Base-by-base conservation (phyloP, 805 yeast genomes). In the Metschnikowia kunwiensis region DNA sequence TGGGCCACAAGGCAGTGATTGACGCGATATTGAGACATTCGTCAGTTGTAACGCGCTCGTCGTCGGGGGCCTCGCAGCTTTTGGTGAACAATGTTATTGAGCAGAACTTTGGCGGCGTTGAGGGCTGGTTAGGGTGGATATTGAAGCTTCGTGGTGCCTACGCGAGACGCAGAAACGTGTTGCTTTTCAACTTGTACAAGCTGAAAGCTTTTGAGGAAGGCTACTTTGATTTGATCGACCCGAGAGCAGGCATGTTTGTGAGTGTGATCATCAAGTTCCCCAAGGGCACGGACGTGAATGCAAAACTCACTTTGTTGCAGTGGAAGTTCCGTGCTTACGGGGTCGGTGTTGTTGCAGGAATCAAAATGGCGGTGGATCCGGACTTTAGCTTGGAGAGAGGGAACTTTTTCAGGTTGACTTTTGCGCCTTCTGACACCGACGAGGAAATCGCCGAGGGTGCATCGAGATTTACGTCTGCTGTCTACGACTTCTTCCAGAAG, bases 101-200 rank as follows among this genome's bases (percentile, higher is more conserved):
- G 14, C 46, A 43, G 20, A 53, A 38, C 14, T 44, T 41, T 27
- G 47, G 45, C 8, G 51, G 51, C n/a, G 42, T 47, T 4, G 48
- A 42, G 30, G 75, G 77, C 2, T 74, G 75, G 74, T 44, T 72
- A 12, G 40, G 55, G 29, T 74, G 77, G 78, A 61, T 71, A 24
- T 62, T 67, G 51, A 66, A 71, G 47, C 63, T 75, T 36, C 70
- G 78, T 29, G 58, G 56, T 6, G 60, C 68, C 5, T 75, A 75
- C 44, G 53, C 69, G 4, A 66, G 60, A 34, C 60, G 79, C 42
- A 60, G 72, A 49, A 60, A 73, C 38, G 53, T 62, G 4, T 37
- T 54, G 30, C 42, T 55, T 26, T 36, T 40, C 24, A 29, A 36
- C 11, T 30, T 55, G 23, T 38, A 35, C 28, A 38, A 48, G 27